These are phyloP conservation scores for Elymus sibiricus DNA, from an alignment of 176 grass and related monocot genomes.

Conservation along the genomic window DNA sequence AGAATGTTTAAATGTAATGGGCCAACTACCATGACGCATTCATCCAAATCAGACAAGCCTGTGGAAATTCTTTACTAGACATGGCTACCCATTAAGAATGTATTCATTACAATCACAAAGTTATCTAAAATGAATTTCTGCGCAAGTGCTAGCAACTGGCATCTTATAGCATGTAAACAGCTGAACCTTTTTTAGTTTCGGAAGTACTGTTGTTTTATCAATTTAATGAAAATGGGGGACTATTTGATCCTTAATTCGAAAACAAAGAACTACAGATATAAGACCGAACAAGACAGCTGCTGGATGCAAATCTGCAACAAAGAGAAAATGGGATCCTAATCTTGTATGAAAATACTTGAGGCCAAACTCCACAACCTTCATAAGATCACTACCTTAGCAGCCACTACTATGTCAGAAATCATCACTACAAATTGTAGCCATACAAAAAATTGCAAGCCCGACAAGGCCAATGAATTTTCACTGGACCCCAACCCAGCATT, in stretches of 20 bases:
- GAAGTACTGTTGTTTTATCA: not conserved
- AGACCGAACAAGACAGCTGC: not conserved
- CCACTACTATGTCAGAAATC: not conserved
- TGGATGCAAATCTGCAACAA: not conserved
- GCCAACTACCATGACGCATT: too few relatives aligned
- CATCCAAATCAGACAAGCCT: too few relatives aligned
- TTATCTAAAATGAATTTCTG: not conserved
- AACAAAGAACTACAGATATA: not conserved
- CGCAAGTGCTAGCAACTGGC: not conserved
- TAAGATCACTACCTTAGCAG: not conserved
- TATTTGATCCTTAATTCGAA: not conserved
- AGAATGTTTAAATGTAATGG: too few relatives aligned
- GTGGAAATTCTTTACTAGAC: too few relatives aligned
- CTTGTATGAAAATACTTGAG: not conserved
- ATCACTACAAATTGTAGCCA: not conserved
- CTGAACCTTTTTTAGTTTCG: not conserved
- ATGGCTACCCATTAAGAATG: not conserved
- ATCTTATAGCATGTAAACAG: not conserved
- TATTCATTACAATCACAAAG: not conserved
- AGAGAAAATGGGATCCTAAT: not conserved
- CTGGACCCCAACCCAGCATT: not conserved
- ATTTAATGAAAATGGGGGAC: not conserved
- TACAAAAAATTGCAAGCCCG: not conserved
- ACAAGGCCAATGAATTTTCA: not conserved
- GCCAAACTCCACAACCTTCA: not conserved